phyloP scores from a whole-genome alignment of 2,329 filamentous ascomycete genomes.

The Fusarium dlaminii region DNA sequence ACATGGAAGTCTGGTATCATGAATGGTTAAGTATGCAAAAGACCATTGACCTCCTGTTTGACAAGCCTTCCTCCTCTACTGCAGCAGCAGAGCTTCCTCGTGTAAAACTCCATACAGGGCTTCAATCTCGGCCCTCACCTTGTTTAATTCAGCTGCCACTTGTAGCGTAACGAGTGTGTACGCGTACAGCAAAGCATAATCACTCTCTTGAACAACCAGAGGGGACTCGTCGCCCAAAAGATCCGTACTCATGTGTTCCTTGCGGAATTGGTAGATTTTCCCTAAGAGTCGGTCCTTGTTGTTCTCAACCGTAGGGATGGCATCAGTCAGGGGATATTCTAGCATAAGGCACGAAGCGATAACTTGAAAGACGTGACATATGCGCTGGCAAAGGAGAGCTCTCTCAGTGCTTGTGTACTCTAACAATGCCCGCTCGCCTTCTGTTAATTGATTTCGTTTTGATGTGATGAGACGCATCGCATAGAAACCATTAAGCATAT shows the following conservation, averaged over 20 bases:
- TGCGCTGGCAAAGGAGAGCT: slow-evolving; percentile 82
- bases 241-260: slow-evolving; percentile 63
- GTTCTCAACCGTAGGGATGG: slow-evolving; percentile 82
- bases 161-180: slow-evolving; percentile 79
- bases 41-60: not conserved
- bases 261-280: slow-evolving; percentile 87
- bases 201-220: slow-evolving; percentile 70
- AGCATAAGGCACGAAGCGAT: slow-evolving; percentile 93
- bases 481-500: slow-evolving; percentile 92
- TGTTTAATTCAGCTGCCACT: slow-evolving; percentile 71
- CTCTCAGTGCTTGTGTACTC: slow-evolving; percentile 83
- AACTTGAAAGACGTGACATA: slow-evolving; percentile 88
- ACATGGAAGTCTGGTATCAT: not conserved
- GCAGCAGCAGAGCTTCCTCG: slow-evolving; percentile 66
- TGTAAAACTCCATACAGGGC: slow-evolving; percentile 70
- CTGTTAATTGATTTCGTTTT: slow-evolving; percentile 78
- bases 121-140: slow-evolving; percentile 70
- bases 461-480: slow-evolving; percentile 94
- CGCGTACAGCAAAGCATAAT: slow-evolving; percentile 92
- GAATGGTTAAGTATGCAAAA: slow-evolving; percentile 5
- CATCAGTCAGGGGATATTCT: slow-evolving; percentile 91
- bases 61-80: slow-evolving; percentile 48
- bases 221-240: slow-evolving; percentile 39
- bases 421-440: slow-evolving; percentile 84
- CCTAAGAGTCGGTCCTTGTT: slow-evolving; percentile 84